Conservation (phyloP, 1,139 yeast species). For the Wickerhamomyces sp. region DNA sequence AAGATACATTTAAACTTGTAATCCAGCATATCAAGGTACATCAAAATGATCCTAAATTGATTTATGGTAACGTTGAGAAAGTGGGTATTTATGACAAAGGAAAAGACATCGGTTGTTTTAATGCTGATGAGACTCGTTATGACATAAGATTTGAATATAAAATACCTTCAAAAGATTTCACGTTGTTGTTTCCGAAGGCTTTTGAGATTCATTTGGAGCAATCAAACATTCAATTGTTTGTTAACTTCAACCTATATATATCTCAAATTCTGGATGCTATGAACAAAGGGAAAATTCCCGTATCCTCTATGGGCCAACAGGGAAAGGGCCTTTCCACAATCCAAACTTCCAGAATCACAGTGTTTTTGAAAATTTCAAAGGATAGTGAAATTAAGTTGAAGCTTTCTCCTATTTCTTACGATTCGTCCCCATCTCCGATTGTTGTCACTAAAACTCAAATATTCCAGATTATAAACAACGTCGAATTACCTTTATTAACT, state of each 20-base stretch:
- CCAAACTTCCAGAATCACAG: slow-evolving; percentile 19
- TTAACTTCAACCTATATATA: slow-evolving; percentile 9
- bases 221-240: slow-evolving; percentile 9
- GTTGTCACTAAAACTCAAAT: slow-evolving; percentile 11
- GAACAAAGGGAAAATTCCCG: slow-evolving; percentile 7
- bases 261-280: slow-evolving; percentile 22
- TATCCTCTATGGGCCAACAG: slow-evolving; percentile 1
- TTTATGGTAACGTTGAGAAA: slow-evolving; percentile 42
- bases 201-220: slow-evolving; percentile 34
- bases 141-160: slow-evolving; percentile 53
- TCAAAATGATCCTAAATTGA: slow-evolving; percentile 37
- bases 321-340: slow-evolving; percentile 8
- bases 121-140: slow-evolving; percentile 29
- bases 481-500: slow-evolving; percentile 1
- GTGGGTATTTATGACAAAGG: slow-evolving; percentile 12
- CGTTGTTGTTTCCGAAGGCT: slow-evolving; percentile 43
- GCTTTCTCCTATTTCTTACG: slow-evolving; percentile 20
- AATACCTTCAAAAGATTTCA: slow-evolving; percentile 33
- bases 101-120: slow-evolving; percentile 25
- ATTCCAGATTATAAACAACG: neutral
- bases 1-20: slow-evolving; percentile 30
- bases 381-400: slow-evolving; percentile 3
- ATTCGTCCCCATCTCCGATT: slow-evolving; percentile 9
- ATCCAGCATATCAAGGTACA: slow-evolving; percentile 35
- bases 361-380: slow-evolving; percentile 8